phyloP scores from a whole-genome alignment of 2,329 filamentous ascomycete genomes.

The Escovopsis sp. region DNA sequence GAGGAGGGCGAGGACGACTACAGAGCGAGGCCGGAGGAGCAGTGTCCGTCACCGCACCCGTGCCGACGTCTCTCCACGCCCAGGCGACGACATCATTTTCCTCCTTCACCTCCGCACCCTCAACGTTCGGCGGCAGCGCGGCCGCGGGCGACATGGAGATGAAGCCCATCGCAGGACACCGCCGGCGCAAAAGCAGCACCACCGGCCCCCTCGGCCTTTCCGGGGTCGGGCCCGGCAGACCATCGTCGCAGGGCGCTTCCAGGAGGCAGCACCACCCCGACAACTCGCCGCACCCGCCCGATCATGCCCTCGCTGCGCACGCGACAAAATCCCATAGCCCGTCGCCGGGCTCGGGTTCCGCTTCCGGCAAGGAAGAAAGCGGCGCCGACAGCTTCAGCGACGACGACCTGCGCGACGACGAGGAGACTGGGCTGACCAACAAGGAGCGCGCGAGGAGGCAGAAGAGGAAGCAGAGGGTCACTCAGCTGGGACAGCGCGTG shows the following conservation, averaged over 20 bases:
- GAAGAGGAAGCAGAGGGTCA: slow-evolving; percentile 51
- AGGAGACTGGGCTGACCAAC: slow-evolving; percentile 73
- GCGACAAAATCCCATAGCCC: slow-evolving; percentile 12
- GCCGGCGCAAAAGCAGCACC: slow-evolving; percentile 41
- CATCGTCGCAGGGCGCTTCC: slow-evolving; percentile 3
- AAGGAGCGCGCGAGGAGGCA: slow-evolving; percentile 56
- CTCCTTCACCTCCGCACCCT: slow-evolving; percentile 1
- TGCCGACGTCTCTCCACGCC: slow-evolving; percentile 1
- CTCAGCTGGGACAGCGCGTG: slow-evolving; percentile 55
- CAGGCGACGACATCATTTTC: not conserved
- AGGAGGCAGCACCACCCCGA: slow-evolving; percentile 8
- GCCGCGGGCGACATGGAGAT: slow-evolving; percentile 36
- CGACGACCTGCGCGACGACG: slow-evolving; percentile 67
- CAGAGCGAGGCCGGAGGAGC: not conserved
- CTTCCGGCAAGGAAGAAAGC: slow-evolving; percentile 15
- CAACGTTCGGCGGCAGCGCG: slow-evolving; percentile 5
- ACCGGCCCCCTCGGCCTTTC: slow-evolving; percentile 24
- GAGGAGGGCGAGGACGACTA: no score
- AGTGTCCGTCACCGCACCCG: slow-evolving; percentile 2
- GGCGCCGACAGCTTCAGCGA: slow-evolving; percentile 48
- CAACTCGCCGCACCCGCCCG: slow-evolving; percentile 25
- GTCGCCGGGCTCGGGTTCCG: slow-evolving; percentile 4
- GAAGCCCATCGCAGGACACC: slow-evolving; percentile 38
- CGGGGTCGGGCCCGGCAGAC: slow-evolving; percentile 10
- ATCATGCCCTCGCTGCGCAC: slow-evolving; percentile 30